phyloP scores from a whole-genome alignment of 1,284 basidiomycete genomes.

The Naganishia albida region DNA sequence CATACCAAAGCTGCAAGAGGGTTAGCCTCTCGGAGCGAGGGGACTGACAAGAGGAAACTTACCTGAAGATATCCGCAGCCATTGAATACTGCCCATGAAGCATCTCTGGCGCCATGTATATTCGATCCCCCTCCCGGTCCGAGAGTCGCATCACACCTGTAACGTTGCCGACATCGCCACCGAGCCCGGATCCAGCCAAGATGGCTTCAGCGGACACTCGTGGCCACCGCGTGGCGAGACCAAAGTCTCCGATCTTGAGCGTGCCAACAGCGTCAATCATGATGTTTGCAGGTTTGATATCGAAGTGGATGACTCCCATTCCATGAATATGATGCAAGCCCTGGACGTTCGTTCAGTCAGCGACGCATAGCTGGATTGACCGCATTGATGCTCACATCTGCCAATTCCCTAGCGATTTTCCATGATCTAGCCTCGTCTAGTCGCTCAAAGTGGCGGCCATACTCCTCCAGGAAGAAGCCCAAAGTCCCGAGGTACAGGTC shows the following conservation, averaged over 20 bases:
- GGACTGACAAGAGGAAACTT: slow-evolving; percentile 45
- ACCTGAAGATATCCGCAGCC: slow-evolving; percentile 96
- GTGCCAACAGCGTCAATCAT: slow-evolving; percentile 86
- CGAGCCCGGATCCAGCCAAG: slow-evolving; percentile 51
- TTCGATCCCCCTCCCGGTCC: slow-evolving; percentile 94
- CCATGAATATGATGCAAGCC: slow-evolving; percentile 88
- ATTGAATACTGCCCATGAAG: slow-evolving; percentile 86
- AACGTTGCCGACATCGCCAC: slow-evolving; percentile 41
- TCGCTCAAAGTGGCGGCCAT: slow-evolving; percentile 76
- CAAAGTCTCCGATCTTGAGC: slow-evolving; percentile 98
- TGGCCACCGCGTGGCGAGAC: slow-evolving; percentile 89
- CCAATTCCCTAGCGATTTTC: slow-evolving; percentile 93
- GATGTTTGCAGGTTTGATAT: slow-evolving; percentile 97
- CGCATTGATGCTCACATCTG: slow-evolving; percentile 65
- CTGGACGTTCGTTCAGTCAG: slow-evolving; percentile 51
- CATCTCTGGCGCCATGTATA: slow-evolving; percentile 98
- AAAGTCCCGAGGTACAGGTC: slow-evolving; percentile 95
- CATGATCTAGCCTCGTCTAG: slow-evolving; percentile 93
- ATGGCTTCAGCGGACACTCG: slow-evolving; percentile 56
- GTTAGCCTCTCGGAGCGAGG: background rate
- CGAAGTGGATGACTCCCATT: slow-evolving; percentile 87
- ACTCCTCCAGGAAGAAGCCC: slow-evolving; percentile 88
- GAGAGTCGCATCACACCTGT: slow-evolving; percentile 58
- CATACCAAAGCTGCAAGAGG: slow-evolving; percentile 74
- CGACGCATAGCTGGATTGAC: slow-evolving; percentile 18